phyloP scores from a whole-genome alignment of 2,329 filamentous ascomycete species.

The Fusarium zealandicum region DNA sequence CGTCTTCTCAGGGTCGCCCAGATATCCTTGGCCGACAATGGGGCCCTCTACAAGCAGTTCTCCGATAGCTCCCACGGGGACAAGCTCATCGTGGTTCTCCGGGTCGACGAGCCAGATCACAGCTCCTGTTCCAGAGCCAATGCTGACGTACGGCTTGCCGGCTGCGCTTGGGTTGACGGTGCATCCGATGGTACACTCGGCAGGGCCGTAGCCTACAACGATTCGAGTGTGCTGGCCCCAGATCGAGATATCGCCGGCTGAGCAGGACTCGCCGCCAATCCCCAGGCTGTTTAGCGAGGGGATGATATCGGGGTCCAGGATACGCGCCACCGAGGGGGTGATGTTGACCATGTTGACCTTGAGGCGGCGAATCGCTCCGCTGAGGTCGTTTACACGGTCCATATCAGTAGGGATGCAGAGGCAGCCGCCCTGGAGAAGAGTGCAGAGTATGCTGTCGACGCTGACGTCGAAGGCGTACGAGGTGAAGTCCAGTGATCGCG shows the following conservation, averaged over 20 bases:
- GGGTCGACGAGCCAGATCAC: slow-evolving; percentile 61
- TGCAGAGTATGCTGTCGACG: slow-evolving; percentile 62
- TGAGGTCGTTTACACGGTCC: slow-evolving; percentile 59
- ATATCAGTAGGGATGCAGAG: slow-evolving; percentile 63
- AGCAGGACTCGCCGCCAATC: slow-evolving; percentile 62
- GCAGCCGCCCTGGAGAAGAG: slow-evolving; percentile 58
- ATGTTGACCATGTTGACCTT: slow-evolving; percentile 57
- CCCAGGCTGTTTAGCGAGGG: slow-evolving; percentile 56
- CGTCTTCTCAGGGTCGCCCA: slow-evolving; percentile 65
- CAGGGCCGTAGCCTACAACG: slow-evolving; percentile 61
- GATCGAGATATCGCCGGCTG: slow-evolving; percentile 55
- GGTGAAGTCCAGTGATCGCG: slow-evolving; percentile 55
- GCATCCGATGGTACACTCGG: slow-evolving; percentile 62
- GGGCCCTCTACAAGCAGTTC: slow-evolving; percentile 65
- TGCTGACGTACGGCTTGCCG: slow-evolving; percentile 49
- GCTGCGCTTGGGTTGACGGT: slow-evolving; percentile 53
- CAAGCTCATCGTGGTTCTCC: slow-evolving; percentile 54
- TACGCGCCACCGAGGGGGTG: slow-evolving; percentile 58
- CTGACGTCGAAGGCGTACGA: slow-evolving; percentile 63
- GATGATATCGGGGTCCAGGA: slow-evolving; percentile 55
- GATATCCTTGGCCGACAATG: slow-evolving; percentile 68
- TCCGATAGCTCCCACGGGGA: slow-evolving; percentile 57
- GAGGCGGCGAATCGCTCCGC: slow-evolving; percentile 53
- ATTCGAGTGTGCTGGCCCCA: slow-evolving; percentile 57
- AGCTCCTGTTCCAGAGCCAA: slow-evolving; percentile 57